Conservation (phyloP, 306 rosid species). For the Cajanus cajan region DNA sequence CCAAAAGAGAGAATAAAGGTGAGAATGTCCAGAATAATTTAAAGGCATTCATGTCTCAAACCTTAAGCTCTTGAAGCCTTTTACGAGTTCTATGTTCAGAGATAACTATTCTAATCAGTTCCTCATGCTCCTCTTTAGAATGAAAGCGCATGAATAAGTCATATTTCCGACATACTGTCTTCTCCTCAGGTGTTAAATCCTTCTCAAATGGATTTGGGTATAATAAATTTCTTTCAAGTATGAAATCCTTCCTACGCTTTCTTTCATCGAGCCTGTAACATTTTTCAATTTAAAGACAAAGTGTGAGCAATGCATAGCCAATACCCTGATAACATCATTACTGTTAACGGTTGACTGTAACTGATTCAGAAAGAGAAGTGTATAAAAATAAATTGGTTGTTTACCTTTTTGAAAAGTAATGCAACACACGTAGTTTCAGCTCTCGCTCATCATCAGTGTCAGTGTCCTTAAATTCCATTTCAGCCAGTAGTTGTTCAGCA, state of each 20-base stretch:
- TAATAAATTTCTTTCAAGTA: constrained; percentile 76
- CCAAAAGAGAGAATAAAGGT: background rate
- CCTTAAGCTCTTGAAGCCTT: constrained; percentile 89
- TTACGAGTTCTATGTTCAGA: constrained; percentile 62
- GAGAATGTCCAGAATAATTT: background rate
- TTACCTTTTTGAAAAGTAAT: constrained; percentile 78
- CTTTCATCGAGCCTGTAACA: constrained; percentile 91
- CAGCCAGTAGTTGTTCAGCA: constrained; percentile 87
- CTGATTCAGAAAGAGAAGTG: background rate
- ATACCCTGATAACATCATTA: constrained; percentile 9
- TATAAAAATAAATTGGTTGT: constrained; percentile 14
- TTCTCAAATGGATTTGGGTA: constrained; percentile 76
- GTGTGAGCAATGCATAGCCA: background rate
- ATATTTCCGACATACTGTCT: constrained; percentile 61
- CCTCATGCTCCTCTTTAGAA: constrained; percentile 83
- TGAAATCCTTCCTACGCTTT: constrained; percentile 86
- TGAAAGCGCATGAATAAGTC: constrained; percentile 90
- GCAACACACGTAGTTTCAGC: constrained; percentile 74
- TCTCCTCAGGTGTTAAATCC: constrained; percentile 79
- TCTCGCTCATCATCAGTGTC: constrained; percentile 88
- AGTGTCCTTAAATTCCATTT: constrained; percentile 94
- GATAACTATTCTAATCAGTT: constrained; percentile 59
- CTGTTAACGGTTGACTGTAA: background rate
- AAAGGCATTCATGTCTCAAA: constrained; percentile 37
- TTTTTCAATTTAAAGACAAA: constrained; percentile 18